These are phyloP conservation scores for Colletotrichum sp. DNA, from an alignment of 2,329 filamentous ascomycete genomes.

Conservation along the genomic window DNA sequence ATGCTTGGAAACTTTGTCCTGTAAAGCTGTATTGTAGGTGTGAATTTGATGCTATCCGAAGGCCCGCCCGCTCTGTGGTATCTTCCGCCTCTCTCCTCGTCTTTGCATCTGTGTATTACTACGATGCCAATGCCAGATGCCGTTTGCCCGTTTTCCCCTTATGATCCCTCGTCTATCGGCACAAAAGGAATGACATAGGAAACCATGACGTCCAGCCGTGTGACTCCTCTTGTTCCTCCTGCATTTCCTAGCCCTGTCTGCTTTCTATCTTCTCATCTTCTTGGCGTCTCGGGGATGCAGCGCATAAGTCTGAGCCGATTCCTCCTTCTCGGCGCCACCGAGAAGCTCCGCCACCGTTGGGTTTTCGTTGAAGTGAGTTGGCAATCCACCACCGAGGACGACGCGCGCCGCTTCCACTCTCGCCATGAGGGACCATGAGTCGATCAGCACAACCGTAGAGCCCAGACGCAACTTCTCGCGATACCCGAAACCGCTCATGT, in stretches of 20 bases:
- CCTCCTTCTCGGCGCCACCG: conserved; percentile 33
- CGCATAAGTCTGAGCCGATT: conserved; percentile 13
- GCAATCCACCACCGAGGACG: conserved; percentile 51
- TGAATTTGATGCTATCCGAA: background rate
- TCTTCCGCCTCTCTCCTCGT: background rate
- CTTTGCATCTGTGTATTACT: background rate
- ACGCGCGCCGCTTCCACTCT: conserved; percentile 53
- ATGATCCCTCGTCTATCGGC: background rate
- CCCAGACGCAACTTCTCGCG: conserved; percentile 55
- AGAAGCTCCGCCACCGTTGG: conserved; percentile 41
- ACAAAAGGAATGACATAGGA: background rate
- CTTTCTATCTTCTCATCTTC: conserved; percentile 2
- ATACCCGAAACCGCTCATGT: conserved; percentile 51
- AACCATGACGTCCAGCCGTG: background rate
- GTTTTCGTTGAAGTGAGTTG: conserved; percentile 43
- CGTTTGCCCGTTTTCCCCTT: background rate
- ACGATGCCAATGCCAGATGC: background rate
- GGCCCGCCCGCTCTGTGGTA: conserved; percentile 6
- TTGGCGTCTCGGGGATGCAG: conserved; percentile 5
- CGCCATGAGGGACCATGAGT: conserved; percentile 56
- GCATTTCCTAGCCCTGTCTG: background rate
- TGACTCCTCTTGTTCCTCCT: background rate
- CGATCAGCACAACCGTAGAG: conserved; percentile 48
- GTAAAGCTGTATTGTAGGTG: background rate
- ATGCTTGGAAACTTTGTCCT: background rate